A percentile compares a stretch with the other conserved stretches of the same genome.
Conservation (phyloP, 2,329 filamentous ascomycete species). For the Aspergillus tanneri region DNA sequence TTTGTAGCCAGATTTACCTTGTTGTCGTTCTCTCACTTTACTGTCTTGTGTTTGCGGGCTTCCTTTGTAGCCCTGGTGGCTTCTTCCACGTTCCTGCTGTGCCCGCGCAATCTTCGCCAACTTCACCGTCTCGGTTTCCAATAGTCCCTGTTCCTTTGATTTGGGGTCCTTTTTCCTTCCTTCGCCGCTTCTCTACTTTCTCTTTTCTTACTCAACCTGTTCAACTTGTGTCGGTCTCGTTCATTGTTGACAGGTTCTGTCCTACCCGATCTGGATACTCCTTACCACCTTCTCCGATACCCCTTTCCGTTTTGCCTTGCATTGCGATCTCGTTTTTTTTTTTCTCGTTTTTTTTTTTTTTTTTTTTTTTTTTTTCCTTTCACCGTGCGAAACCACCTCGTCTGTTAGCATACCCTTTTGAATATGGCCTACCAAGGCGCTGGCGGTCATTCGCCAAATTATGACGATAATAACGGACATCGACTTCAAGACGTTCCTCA, state of each 20-base stretch:
- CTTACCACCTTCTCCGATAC: slow-evolving; percentile 23
- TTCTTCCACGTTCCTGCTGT: slow-evolving; percentile 25
- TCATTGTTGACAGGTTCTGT: slow-evolving; percentile 7
- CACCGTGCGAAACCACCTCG: slow-evolving; percentile 14
- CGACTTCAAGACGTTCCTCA: slow-evolving; percentile 65
- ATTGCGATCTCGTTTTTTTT: slow-evolving; percentile 11
- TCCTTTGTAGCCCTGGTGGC: slow-evolving; percentile 26
- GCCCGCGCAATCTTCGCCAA: slow-evolving; percentile 17
- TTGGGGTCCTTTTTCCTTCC: slow-evolving; percentile 10
- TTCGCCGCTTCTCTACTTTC: slow-evolving; percentile 10
- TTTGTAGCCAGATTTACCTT: slow-evolving; percentile 1
- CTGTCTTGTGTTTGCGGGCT: slow-evolving; percentile 19
- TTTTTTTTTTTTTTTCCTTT: slow-evolving; percentile 13
- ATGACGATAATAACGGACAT: slow-evolving; percentile 63
- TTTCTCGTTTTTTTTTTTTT: slow-evolving; percentile 11
- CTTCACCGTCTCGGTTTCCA: slow-evolving; percentile 15
- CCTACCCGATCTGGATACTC: slow-evolving; percentile 14
- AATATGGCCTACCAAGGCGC: slow-evolving; percentile 66
- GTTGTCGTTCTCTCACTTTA: slow-evolving; percentile 14
- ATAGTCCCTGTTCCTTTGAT: slow-evolving; percentile 15
- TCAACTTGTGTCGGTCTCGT: not conserved
- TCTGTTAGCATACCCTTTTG: slow-evolving; percentile 16
- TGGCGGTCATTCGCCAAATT: slow-evolving; percentile 45
- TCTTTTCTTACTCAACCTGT: not conserved
- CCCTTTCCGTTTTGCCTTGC: slow-evolving; percentile 22